Evolutionary conservation across 2,329 filamentous ascomycete species (phyloP), one percentile per base, ranked within the genome.

Genomic region (Botrytis hyacinthi): DNA sequence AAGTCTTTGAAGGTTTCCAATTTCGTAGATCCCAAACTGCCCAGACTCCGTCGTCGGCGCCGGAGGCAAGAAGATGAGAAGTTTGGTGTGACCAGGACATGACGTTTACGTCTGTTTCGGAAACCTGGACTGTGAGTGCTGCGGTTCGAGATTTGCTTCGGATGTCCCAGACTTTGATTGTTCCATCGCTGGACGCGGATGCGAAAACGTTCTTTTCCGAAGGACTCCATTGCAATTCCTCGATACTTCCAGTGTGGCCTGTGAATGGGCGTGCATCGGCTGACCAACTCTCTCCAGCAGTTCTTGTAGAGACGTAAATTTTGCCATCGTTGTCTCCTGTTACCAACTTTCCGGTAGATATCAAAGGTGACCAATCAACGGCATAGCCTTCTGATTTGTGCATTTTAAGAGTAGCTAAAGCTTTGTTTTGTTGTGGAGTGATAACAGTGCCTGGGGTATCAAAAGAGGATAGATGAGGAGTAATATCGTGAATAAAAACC

Each of bases 171-270:
- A 99, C 91, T 82, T 96, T 95, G 76, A 99, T 91, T 16, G 93
- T 97, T 79, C 96, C 95, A 83, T 99, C 96, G 81, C 92, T 94
- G 73, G 94, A 97, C 6, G 93, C 95, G 0, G 95, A 98, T 0
- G 96, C 93, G 80, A 99, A 99, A 42, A 98, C 96, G 75, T 94
- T 95, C 76, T 90, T 90, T 84, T 99, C 96, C 29, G 91, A 93
- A 0, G 96, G 96, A 70, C 93, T 97, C 96, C 96, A 99, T 83
- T 98, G 95, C 40, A 99, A 86, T 81, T 99, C 96, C 85, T 99
- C 96, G 26, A 99, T 90, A 70, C 93, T 95, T 80, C 91, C 89
- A 14, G 87, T 88, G 85, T 99, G 96, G 69, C 95, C 95, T 35
- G 89, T 89, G 84, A 97, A 97, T 1, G 95, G 86, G 61, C 92